phyloP scores from a whole-genome alignment of 1,139 yeast species.

The Lodderomyces margitis region DNA sequence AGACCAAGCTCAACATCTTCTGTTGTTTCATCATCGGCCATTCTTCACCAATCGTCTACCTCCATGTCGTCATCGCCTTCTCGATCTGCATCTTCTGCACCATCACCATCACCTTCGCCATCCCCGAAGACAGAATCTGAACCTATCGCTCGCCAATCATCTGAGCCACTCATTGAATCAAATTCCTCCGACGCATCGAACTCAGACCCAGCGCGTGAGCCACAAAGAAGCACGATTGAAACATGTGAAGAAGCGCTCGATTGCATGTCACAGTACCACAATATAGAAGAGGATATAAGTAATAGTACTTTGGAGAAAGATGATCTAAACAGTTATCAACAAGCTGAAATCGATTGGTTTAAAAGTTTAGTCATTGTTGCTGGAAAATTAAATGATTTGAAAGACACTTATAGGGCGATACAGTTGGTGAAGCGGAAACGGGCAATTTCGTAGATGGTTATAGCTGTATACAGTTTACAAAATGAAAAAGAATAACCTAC shows the following conservation, averaged over 20 bases:
- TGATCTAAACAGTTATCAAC: constrained; percentile 2
- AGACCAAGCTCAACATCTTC: neutral
- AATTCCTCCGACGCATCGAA: neutral
- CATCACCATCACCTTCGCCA: neutral
- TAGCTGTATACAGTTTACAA: neutral
- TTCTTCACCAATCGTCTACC: neutral
- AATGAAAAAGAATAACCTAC: too few species aligned
- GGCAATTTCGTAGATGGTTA: constrained; percentile 1
- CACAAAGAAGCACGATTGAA: neutral
- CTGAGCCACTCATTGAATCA: neutral
- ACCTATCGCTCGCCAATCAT: neutral
- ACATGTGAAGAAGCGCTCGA: neutral
- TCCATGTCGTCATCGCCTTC: neutral
- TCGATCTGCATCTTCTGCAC: neutral
- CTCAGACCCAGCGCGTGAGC: neutral
- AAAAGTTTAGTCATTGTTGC: constrained; percentile 25
- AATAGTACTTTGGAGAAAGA: neutral
- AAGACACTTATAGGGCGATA: constrained; percentile 30
- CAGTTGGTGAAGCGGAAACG: constrained; percentile 23
- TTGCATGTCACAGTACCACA: neutral
- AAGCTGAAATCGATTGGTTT: constrained; percentile 25
- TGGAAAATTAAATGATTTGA: constrained; percentile 29
- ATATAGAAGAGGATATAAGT: neutral
- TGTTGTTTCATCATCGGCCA: neutral
- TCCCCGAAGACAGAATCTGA: neutral